phyloP scores from a whole-genome alignment of 257 asterid genomes.

The Petunia axillaris region DNA sequence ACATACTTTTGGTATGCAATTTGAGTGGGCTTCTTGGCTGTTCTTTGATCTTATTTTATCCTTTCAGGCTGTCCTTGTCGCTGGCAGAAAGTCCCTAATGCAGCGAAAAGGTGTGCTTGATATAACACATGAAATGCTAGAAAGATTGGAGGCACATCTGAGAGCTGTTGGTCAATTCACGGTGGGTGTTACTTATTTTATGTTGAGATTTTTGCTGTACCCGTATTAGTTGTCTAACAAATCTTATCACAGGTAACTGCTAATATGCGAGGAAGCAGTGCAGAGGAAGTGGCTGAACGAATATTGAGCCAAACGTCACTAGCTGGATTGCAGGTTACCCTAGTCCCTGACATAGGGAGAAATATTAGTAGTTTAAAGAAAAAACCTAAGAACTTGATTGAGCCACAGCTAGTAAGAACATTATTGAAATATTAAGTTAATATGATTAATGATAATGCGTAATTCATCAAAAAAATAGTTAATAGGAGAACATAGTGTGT shows the following conservation, averaged over 20 bases:
- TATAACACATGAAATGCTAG: conserved; percentile 92
- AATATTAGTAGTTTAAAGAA: conserved; percentile 8
- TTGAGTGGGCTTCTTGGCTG: neutral
- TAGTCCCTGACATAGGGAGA: neutral
- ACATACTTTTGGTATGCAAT: neutral
- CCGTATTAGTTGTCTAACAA: conserved; percentile 6
- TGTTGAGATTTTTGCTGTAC: neutral
- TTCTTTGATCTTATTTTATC: neutral
- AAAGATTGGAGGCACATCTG: conserved; percentile 94
- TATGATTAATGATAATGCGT: too few relatives aligned
- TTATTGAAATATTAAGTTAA: neutral
- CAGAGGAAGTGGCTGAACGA: conserved; percentile 91
- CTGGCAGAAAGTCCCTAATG: conserved; percentile 83
- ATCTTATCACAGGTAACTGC: conserved; percentile 71
- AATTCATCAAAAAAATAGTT: neutral
- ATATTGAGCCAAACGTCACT: conserved; percentile 79
- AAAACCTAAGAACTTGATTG: conserved; percentile 6
- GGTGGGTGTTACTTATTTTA: conserved; percentile 48
- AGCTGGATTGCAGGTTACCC: conserved; percentile 85
- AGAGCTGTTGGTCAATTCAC: conserved; percentile 87
- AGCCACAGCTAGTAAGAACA: conserved; percentile 5
- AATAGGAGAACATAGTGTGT: neutral
- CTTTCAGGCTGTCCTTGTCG: conserved; percentile 86
- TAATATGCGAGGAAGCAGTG: conserved; percentile 94
- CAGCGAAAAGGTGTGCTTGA: conserved; percentile 80